phyloP scores from a whole-genome alignment of 768 basidiomycete genomes.

The Favolaschia claudopus region DNA sequence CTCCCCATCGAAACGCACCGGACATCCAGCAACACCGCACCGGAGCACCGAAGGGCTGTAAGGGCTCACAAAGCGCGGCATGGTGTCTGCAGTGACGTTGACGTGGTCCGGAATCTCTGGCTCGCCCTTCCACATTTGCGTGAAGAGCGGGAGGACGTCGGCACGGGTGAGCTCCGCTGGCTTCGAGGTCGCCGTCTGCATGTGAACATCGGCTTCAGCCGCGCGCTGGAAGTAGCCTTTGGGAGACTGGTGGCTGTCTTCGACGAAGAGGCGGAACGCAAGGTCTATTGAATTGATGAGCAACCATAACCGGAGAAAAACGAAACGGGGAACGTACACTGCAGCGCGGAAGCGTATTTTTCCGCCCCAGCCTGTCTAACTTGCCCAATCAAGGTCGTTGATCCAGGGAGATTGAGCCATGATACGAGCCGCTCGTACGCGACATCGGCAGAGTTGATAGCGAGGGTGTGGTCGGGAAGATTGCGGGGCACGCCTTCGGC shows the following conservation, averaged over 20 bases:
- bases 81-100: slow-evolving; percentile 12
- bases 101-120: background rate
- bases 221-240: slow-evolving; percentile 28
- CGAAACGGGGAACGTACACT: slow-evolving; percentile 10
- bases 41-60: slow-evolving; percentile 24
- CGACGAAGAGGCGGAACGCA: slow-evolving; percentile 19
- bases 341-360: slow-evolving; percentile 20
- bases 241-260: slow-evolving; percentile 22
- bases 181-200: slow-evolving; percentile 19
- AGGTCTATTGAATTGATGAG: slow-evolving; percentile 13
- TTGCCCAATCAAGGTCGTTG: slow-evolving; percentile 18
- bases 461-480: slow-evolving; percentile 9
- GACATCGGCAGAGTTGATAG: slow-evolving; percentile 18
- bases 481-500: slow-evolving; percentile 22
- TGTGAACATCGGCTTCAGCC: slow-evolving; percentile 18
- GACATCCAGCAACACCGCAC: slow-evolving; percentile 13
- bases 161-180: slow-evolving; percentile 8
- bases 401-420: slow-evolving; percentile 16
- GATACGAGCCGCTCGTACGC: slow-evolving; percentile 6
- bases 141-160: slow-evolving; percentile 17
- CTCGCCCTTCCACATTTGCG: slow-evolving; percentile 11
- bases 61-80: slow-evolving; percentile 21
- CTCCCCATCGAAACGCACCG: slow-evolving; percentile 19
- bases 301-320: background rate
- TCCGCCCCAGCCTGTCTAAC: slow-evolving; percentile 1